Percentiles rank a stretch among this genome's conserved stretches.
Conservation (phyloP, 768 basidiomycete species). For the Russula virescens region DNA sequence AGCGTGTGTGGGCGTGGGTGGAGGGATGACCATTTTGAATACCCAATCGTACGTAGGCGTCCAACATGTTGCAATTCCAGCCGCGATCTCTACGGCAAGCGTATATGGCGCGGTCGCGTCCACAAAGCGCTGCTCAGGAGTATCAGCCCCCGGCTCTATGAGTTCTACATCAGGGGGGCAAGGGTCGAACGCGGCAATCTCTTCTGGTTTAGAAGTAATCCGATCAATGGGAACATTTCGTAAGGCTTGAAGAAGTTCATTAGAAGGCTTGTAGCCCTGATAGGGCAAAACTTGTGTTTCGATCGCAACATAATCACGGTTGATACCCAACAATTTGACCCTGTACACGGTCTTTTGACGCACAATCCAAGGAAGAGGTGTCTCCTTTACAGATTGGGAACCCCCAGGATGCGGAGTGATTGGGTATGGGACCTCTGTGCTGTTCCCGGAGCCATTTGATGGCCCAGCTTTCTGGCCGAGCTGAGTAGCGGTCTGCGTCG, state of each 20-base stretch:
- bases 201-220: constrained; percentile 27
- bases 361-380: constrained; percentile 48
- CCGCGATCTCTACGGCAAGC: constrained; percentile 66
- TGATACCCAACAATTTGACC: constrained; percentile 59
- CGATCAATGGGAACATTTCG: constrained; percentile 21
- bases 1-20: constrained; percentile 18
- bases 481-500: not conserved
- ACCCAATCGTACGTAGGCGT: constrained; percentile 70
- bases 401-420: constrained; percentile 16
- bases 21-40: constrained; percentile 42
- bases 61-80: constrained; percentile 59
- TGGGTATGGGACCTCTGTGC: constrained; percentile 8
- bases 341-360: constrained; percentile 59
- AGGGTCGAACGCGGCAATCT: constrained; percentile 49
- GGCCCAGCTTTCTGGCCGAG: not conserved
- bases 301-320: constrained; percentile 41
- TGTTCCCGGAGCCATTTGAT: not conserved
- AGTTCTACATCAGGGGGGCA: constrained; percentile 29
- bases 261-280: constrained; percentile 55
- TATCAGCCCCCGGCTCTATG: not conserved
- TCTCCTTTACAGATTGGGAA: not conserved
- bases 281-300: constrained; percentile 69
- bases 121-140: constrained; percentile 35
- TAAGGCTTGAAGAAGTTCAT: constrained; percentile 47
- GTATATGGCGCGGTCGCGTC: constrained; percentile 59